Percentiles rank a stretch among this genome's conserved stretches.
Conservation (phyloP, 2,329 filamentous ascomycete genomes). For the Pseudogymnoascus sp. region DNA sequence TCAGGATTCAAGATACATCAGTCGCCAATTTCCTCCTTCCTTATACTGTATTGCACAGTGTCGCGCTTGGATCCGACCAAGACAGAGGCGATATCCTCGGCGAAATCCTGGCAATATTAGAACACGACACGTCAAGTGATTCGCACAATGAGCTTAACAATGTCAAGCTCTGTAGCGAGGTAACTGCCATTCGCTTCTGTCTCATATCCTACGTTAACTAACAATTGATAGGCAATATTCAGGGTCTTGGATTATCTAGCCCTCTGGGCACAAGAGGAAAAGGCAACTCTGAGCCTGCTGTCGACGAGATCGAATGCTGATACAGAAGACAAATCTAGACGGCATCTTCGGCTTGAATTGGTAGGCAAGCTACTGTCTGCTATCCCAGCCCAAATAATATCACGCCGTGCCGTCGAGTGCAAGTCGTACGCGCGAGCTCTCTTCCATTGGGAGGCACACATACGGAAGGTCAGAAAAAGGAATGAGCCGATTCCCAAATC, state of each 20-base stretch:
- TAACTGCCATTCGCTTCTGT: constrained; percentile 31
- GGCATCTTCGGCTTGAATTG: constrained; percentile 32
- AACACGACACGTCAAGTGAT: constrained; percentile 40
- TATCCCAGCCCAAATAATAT: constrained; percentile 65
- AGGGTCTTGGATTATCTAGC: constrained; percentile 84
- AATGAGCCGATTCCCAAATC: constrained; percentile 34
- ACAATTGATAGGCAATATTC: constrained; percentile 65
- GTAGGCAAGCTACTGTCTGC: constrained; percentile 66
- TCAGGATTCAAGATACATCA: constrained; percentile 75
- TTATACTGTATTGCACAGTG: constrained; percentile 74
- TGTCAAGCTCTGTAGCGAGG: constrained; percentile 79
- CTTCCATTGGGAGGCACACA: constrained; percentile 91
- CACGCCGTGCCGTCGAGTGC: constrained; percentile 82
- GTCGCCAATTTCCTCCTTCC: constrained; percentile 85
- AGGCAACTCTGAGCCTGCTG: constrained; percentile 13
- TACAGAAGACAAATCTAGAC: constrained; percentile 30
- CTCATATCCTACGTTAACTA: constrained; percentile 15
- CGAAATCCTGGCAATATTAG: constrained; percentile 69
- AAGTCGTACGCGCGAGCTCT: constrained; percentile 86
- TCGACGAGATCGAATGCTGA: constrained; percentile 12
- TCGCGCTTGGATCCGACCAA: constrained; percentile 59
- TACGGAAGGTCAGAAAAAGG: constrained; percentile 44
- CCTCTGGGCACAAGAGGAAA: constrained; percentile 72
- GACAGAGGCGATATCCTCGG: constrained; percentile 57
- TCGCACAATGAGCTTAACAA: constrained; percentile 60